Conservation (phyloP, 768 basidiomycete genomes). For the Fomitopsis pulvina region DNA sequence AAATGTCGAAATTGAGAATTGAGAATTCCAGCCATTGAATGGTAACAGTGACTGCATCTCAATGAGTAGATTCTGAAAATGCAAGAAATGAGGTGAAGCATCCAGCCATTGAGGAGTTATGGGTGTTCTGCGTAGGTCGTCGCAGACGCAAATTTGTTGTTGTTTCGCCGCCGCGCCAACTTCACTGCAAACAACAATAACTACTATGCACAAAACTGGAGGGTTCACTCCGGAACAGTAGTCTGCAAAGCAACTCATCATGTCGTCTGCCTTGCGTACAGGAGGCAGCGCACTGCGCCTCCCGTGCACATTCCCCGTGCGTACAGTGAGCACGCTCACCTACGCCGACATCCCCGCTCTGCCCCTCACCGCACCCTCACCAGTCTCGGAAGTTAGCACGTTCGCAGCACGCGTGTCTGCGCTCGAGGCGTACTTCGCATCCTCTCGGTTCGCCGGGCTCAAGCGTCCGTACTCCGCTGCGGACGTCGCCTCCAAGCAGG, state of each 20-base stretch:
- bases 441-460: constrained; percentile 65
- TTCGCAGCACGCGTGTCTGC: constrained; percentile 58
- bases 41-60: too few relatives aligned
- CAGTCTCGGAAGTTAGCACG: constrained; percentile 47
- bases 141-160: too few relatives aligned
- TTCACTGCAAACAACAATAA: too few relatives aligned
- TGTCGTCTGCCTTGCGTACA: neutral
- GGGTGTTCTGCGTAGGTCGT: too few relatives aligned
- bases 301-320: constrained; percentile 4
- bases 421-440: constrained; percentile 67
- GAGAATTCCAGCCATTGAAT: too few relatives aligned
- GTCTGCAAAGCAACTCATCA: neutral
- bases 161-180: too few relatives aligned
- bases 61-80: too few relatives aligned
- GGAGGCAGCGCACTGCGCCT: neutral
- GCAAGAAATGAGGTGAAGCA: too few relatives aligned
- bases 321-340: constrained; percentile 11
- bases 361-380: constrained; percentile 52
- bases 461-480: constrained; percentile 77
- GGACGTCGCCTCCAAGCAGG: constrained; percentile 84
- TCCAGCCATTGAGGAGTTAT: too few relatives aligned
- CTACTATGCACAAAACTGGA: too few relatives aligned
- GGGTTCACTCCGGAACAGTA: too few relatives aligned
- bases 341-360: constrained; percentile 29
- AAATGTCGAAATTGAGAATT: too few relatives aligned